Base-by-base conservation (phyloP, 2,329 filamentous ascomycete genomes). In the Penicillium sp. region DNA sequence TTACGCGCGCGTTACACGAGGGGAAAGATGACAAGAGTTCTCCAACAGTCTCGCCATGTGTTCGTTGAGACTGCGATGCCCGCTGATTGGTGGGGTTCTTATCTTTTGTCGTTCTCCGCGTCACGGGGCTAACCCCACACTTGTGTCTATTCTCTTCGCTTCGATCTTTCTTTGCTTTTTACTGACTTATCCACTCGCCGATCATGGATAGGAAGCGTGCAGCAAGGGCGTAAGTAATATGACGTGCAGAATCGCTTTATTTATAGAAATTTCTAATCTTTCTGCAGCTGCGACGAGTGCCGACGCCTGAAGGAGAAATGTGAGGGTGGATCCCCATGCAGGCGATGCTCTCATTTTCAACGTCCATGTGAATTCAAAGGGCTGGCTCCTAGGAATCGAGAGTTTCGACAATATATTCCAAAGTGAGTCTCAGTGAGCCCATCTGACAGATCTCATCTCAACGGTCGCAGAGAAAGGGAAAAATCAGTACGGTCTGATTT, bases 271-370 rank as follows among this genome's bases (percentile, higher is more conserved):
- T 16, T 11, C 48, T 51, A 18, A 47, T 13, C 6, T n/a, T 7
- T 4, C 36, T 45, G 16, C 42, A 57, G 55, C 13, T 57, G 55
- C 43, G 55, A 57, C 41, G 55, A 55, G 24, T 57, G 55, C 34
- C 45, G 52, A 32, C 48, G 52, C 7, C 32, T 55, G 29, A 57
- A 57, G 27, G 55, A 57, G 55, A 57, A 57, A 42, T 57, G 55
- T 53, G 55, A 57, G 36, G 51, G 51, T 44, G 55, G 55, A 52
- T 39, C 51, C 40, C 56, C 56, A 11, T 57, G 55, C 45, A 60
- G 45, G 27, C 48, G 58, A 22, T 60, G 55, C 29, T 29, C 45
- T 34, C 55, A 55, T 47, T 56, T 56, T 31, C 53, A 54, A n/a
- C 50, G 55, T n/a, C 34, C 39, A 41, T 60, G 58, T 43, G 50